phyloP scores from a whole-genome alignment of 495 filamentous ascomycete genomes.

The Cercophora sp. region DNA sequence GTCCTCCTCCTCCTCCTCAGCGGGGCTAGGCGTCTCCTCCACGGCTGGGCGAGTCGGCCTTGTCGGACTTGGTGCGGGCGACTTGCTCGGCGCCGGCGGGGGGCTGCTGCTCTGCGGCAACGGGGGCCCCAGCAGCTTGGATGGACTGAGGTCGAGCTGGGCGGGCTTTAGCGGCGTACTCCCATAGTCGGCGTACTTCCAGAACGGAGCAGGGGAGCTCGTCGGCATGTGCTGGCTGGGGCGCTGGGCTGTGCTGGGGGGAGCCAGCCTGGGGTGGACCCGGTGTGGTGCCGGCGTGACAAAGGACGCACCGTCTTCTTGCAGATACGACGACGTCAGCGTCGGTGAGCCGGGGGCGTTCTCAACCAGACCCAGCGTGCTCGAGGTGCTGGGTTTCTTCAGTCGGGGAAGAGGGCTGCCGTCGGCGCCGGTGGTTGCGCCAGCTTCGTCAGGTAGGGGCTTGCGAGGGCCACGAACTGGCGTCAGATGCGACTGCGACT shows the following conservation, averaged over 20 bases:
- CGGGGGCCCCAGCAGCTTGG: conserved; percentile 42
- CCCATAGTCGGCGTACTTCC: conserved; percentile 76
- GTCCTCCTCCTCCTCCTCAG: conserved; percentile 27
- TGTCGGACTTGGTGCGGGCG: conserved; percentile 30
- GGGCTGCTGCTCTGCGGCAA: conserved; percentile 65
- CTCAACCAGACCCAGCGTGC: conserved; percentile 55
- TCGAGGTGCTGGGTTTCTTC: conserved; percentile 40
- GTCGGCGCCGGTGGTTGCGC: conserved; percentile 34
- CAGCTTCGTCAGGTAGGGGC: conserved; percentile 41
- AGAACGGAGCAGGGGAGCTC: conserved; percentile 94
- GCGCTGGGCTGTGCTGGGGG: conserved; percentile 82
- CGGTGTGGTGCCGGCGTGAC: conserved; percentile 83
- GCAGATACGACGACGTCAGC: conserved; percentile 59
- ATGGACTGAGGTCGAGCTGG: conserved; percentile 53
- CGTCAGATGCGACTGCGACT: conserved; percentile 48
- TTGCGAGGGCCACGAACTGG: conserved; percentile 59
- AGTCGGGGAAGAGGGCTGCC: conserved; percentile 52
- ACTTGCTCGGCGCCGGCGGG: conserved; percentile 43
- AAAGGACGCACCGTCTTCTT: conserved; percentile 53
- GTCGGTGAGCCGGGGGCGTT: conserved; percentile 62
- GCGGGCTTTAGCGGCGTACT: conserved; percentile 71
- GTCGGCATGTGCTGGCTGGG: conserved; percentile 95
- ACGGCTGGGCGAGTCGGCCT: conserved; percentile 15
- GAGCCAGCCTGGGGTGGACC: conserved; percentile 76
- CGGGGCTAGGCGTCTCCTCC: conserved; percentile 21